Conservation (phyloP, 352 stramenopile species). For the Phytopythium ostracodes region DNA sequence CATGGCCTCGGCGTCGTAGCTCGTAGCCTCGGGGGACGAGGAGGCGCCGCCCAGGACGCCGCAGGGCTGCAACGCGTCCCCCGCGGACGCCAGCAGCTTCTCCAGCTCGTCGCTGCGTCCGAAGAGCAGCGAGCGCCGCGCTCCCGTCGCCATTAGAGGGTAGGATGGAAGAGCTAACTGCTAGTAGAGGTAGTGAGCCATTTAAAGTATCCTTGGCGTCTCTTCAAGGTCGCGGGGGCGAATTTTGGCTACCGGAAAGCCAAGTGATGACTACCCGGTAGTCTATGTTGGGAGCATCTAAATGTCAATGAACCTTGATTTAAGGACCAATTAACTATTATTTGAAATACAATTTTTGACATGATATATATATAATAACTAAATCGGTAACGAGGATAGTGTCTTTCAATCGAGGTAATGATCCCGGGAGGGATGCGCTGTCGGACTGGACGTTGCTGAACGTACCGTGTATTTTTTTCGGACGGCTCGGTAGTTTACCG, state of each 20-base stretch:
- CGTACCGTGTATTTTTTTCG: no score
- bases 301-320: no score
- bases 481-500: no score
- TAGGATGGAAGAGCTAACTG: no score
- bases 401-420: no score
- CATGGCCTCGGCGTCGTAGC: slow-evolving; percentile 70
- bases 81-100: slow-evolving; percentile 43
- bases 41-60: slow-evolving; percentile 1
- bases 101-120: slow-evolving; percentile 53
- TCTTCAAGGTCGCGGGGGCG: background rate
- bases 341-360: no score
- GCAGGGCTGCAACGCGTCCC: slow-evolving; percentile 6
- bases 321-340: no score
- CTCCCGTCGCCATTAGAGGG: background rate
- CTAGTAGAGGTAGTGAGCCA: no score
- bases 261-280: background rate
- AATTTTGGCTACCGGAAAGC: background rate
- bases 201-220: background rate
- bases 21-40: background rate
- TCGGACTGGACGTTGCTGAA: no score
- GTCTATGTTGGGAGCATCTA: background rate
- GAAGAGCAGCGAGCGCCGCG: slow-evolving; percentile 1
- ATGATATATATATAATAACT: no score
- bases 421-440: no score
- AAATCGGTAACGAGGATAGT: no score